Evolutionary conservation across 805 yeast genomes (phyloP), one percentile per base, ranked within the genome.

Genomic region (Candida anglica): DNA sequence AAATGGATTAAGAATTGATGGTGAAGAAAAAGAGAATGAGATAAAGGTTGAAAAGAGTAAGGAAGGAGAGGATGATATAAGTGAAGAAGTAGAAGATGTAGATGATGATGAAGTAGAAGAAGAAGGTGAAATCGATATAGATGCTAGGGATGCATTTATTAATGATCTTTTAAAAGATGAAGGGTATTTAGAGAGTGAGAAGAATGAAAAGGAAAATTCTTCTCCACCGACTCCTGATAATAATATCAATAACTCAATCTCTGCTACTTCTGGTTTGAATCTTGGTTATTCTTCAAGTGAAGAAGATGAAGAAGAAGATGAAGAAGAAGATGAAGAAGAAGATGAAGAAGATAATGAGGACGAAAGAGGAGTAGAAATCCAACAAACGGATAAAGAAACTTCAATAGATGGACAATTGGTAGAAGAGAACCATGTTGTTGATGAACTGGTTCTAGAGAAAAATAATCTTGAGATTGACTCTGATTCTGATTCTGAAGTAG

Each of bases 211-310:
- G 13, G 35, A 31, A 34, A 8, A 25, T 23, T 10, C 18, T 9
- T 13, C 20, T n/a, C n/a, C n/a, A n/a, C n/a, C n/a, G n/a, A n/a
- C n/a, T 22, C 5, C 13, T 22, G 25, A 9, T 11, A 10, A 10
- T 7, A 10, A 20, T 20, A 22, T 5, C 13, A 14, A 22, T 4
- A 5, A 22, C 13, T 5, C 13, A 14, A 5, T 22, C 14, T 5
- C 10, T 8, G 25, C n/a, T n/a, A n/a, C n/a, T n/a, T n/a, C 24
- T 15, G 52, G 48, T 1, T 36, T 50, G 9, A 33, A 39, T 14
- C 39, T 40, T 11, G 62, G 60, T 5, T 55, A 53, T 31, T 46
- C 53, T 8, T 47, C 54, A 7, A 47, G 52, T 30, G 58, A 50
- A n/a, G 56, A 46, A 3, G 44, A 43, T 10, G 50, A 45, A n/a